phyloP scores from a whole-genome alignment of 2,329 filamentous ascomycete genomes.

The Epichloe baconii region DNA sequence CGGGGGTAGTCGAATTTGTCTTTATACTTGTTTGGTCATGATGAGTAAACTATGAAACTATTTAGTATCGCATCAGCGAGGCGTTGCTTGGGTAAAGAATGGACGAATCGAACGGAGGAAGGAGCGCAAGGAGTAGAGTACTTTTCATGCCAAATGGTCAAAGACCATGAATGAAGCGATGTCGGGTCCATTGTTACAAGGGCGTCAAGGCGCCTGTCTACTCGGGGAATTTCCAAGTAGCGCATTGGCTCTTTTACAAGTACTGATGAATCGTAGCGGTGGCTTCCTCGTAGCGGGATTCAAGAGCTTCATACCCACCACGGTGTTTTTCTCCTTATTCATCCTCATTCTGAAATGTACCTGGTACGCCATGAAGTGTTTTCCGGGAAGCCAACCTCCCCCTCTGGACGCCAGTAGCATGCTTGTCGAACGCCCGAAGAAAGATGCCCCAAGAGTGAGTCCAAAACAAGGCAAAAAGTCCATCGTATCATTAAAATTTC shows the following conservation, averaged over 20 bases:
- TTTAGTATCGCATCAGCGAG: constrained; percentile 7
- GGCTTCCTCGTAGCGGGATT: too few relatives aligned
- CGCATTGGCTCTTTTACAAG: too few relatives aligned
- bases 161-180: background rate
- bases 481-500: background rate
- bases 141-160: background rate
- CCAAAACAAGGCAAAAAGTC: background rate
- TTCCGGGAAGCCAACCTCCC: too few relatives aligned
- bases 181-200: too few relatives aligned
- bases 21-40: background rate
- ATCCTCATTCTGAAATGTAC: too few relatives aligned
- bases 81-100: constrained; percentile 6
- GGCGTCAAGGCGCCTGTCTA: too few relatives aligned
- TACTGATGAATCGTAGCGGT: too few relatives aligned
- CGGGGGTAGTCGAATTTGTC: background rate
- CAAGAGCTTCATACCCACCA: too few relatives aligned
- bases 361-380: too few relatives aligned
- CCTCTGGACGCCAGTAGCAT: too few relatives aligned
- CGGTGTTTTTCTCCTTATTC: too few relatives aligned
- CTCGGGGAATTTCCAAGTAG: too few relatives aligned
- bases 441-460: background rate
- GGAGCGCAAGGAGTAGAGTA: background rate
- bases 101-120: background rate
- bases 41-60: constrained; percentile 5
- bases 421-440: background rate